Evolutionary conservation across 345 rosid genomes (phyloP), one percentile per base, ranked within the genome.

Genomic region (Laguncularia racemosa): DNA sequence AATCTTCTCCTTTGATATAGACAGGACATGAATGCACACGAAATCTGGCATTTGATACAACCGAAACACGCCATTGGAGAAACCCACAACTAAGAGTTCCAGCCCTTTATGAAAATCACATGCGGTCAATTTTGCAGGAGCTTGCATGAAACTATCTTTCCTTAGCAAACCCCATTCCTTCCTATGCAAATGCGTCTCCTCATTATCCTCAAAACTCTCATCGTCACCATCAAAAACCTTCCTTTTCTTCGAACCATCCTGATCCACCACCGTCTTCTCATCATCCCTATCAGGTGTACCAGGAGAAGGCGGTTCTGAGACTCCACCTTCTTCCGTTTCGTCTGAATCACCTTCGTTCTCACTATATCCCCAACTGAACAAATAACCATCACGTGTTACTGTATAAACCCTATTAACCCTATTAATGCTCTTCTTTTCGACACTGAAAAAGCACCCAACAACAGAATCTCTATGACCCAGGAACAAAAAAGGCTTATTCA

Each of bases 11-110:
- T 84, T 89, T 0, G 96, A 93, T 23, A 93, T 82, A 0, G 97
- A 89, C 46, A 89, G 53, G 72, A 81, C 72, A 70, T 89, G 97
- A 48, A 93, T 67, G 71, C 99, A 93, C 59, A 89, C 74, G 61
- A 93, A 89, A 78, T 89, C 92, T 0, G 96, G 99, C 97, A 93
- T 93, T 70, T 93, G 92, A 47, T 93, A 93, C 67, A 87, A 73
- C 64, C 99, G 95, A 20, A 87, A 93, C 50, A 82, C 92, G 48
- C 99, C 99, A 68, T 83, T 85, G 0, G 95, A 83, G 74, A 85
- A 85, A n/a, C 97, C 95, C 52, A 82, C 97, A 51, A 89, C 97
- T 53, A 87, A 67, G 78, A 87, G 83, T 59, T 93, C 90, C 48
- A 93, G 84, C 52, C 76, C 88, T 72, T 62, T 76, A 65, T 93